Evolutionary conservation across 257 asterid species (phyloP), one percentile per base, ranked within the genome.

Genomic region (Salvia hispanica): DNA sequence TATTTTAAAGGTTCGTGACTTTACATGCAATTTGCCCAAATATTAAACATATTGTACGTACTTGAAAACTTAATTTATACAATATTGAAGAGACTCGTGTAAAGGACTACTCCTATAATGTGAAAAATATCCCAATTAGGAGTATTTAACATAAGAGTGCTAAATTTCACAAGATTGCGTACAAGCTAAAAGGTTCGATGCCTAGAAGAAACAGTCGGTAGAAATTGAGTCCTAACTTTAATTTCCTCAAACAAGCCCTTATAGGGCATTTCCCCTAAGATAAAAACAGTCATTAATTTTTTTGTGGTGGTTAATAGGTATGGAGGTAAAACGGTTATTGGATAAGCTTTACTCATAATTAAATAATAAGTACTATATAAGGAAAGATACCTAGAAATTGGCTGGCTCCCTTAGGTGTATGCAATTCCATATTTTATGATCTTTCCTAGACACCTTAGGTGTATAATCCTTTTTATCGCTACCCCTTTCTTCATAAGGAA

Each of bases 381-480:
- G 44, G 5, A 57, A 57, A 31, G 62, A 57, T 33, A 13, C 12
- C 25, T 34, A 33, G 25, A 57, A 57, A 33, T 13, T 6, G 62
- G 44, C 33, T 33, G 62, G 44, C 43, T 7, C 3, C 4, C 44
- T 33, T 56, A 56, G 62, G 62, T 28, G 66, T 60, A 60, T 39
- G 45, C 51, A 60, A 4, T 2, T 15, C 51, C 66, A 39, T 33
- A 60, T 60, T 60, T 37, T 60, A 37, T 39, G 36, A 60, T 60
- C 14, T 5, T 60, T 40, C 10, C 9, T 9, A 9, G 12, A 18
- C 18, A 18, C 9, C 36, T 15, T 42, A n/a, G n/a, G n/a, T 18
- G 52, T 60, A 18, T 18, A 47, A 14, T 47, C 43, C 5, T 13
- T 54, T 18, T 13, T 13, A 64, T 64, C 21, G 21, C 15, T 13